Percentiles rank a stretch among this genome's conserved stretches.
Conservation (phyloP, 2,329 filamentous ascomycete genomes). For the Trichoderma polysporum region DNA sequence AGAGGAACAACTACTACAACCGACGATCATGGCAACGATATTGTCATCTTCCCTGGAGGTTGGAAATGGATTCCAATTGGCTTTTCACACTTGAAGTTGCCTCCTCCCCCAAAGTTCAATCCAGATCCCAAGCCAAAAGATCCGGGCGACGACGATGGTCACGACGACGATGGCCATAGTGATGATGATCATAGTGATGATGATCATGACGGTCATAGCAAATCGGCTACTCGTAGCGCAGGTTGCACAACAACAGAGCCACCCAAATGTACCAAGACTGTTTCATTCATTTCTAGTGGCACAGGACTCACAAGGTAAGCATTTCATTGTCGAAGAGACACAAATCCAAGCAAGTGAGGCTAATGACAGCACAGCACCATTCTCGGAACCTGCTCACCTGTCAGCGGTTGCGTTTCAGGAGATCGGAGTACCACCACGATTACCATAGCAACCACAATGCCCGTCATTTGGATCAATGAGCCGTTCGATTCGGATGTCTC, state of each 20-base stretch:
- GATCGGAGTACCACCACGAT: background rate
- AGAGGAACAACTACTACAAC: background rate
- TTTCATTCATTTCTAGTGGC: background rate
- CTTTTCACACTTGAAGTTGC: background rate
- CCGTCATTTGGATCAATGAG: background rate
- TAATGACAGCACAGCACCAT: background rate
- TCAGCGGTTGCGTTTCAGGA: background rate
- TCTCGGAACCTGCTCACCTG: background rate
- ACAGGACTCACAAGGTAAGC: background rate
- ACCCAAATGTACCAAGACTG: background rate
- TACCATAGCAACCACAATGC: background rate
- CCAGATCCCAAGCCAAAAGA: background rate
- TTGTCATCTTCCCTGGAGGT: background rate
- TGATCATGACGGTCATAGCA: background rate
- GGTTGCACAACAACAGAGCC: background rate
- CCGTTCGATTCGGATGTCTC: background rate
- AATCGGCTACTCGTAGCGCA: background rate
- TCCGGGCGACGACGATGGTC: background rate
- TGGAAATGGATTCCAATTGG: background rate
- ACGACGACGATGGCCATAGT: background rate
- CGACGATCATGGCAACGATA: background rate
- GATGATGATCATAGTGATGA: background rate
- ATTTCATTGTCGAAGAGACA: background rate
- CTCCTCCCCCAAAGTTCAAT: background rate
- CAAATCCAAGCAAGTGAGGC: background rate